phyloP scores from a whole-genome alignment of 805 yeast species.

The Pichia sporocuriosa region DNA sequence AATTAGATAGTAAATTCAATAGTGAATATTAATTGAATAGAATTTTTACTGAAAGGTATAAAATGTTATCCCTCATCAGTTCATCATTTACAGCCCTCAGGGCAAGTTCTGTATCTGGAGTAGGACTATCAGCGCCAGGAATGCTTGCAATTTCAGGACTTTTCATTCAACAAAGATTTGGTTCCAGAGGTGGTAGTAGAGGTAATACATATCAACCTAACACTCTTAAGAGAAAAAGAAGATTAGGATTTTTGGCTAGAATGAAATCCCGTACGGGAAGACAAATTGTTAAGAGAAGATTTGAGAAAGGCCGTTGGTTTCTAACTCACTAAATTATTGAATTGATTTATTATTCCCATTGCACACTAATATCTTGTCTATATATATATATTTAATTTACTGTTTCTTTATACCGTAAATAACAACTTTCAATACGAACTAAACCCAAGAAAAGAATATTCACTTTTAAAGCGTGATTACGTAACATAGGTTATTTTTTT shows the following conservation, averaged over 20 bases:
- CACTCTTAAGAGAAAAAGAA: conserved; percentile 82
- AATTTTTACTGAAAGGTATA: too few relatives aligned
- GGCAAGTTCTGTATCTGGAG: not conserved
- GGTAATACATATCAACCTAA: conserved; percentile 96
- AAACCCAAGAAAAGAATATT: too few relatives aligned
- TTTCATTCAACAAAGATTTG: conserved; percentile 24
- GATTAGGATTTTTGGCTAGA: conserved; percentile 84
- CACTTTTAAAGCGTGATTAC: too few relatives aligned
- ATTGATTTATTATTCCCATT: too few relatives aligned
- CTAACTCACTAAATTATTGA: conserved; percentile 60
- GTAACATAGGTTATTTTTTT: too few relatives aligned
- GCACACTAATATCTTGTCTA: too few relatives aligned
- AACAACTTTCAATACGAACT: too few relatives aligned
- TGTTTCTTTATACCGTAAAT: too few relatives aligned
- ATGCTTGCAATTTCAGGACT: conserved; percentile 6
- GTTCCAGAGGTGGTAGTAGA: conserved; percentile 64
- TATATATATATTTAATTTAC: too few relatives aligned
- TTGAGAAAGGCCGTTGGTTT: conserved; percentile 90
- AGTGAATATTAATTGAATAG: too few relatives aligned
- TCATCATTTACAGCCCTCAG: conserved; percentile 1
- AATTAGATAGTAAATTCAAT: too few relatives aligned
- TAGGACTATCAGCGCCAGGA: conserved; percentile 7
- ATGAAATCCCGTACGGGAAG: conserved; percentile 69
- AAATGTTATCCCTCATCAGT: conserved; percentile 6
- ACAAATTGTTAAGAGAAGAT: conserved; percentile 70